Evolutionary conservation across 2,329 filamentous ascomycete genomes (phyloP).

Genomic region (Pseudopithomyces chartarum): DNA sequence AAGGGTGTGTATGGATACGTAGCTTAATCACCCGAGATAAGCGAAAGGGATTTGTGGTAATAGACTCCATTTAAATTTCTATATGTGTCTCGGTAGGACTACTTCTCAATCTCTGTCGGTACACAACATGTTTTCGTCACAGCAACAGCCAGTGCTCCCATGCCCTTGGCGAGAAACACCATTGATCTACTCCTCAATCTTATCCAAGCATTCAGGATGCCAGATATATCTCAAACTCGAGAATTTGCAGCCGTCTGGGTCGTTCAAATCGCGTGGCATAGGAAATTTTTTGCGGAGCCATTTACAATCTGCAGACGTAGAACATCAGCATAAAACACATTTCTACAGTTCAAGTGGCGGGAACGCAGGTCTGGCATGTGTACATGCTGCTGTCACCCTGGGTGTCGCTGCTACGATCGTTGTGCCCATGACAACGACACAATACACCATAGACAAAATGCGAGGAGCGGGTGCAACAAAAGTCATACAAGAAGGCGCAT

Average conservation of each 20-base stretch:
- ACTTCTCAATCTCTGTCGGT: background rate
- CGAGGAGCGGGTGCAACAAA: conserved; percentile 65
- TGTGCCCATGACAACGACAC: conserved; percentile 66
- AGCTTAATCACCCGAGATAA: background rate
- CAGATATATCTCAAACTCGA: conserved; percentile 82
- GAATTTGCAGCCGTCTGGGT: conserved; percentile 78
- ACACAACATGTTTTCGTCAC: background rate
- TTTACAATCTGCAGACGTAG: conserved; percentile 34
- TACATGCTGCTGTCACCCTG: conserved; percentile 68
- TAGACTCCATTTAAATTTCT: background rate
- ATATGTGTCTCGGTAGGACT: background rate
- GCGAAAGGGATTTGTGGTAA: background rate
- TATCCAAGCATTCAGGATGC: conserved; percentile 72
- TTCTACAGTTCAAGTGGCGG: conserved; percentile 81
- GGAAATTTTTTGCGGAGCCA: conserved; percentile 67
- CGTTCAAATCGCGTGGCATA: conserved; percentile 78
- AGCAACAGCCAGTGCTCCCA: background rate
- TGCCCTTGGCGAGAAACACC: conserved; percentile 72
- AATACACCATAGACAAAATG: conserved; percentile 72
- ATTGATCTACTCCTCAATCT: conserved; percentile 64
- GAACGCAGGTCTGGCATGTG: conserved; percentile 81
- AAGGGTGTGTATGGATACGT: background rate
- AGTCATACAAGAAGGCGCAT: conserved; percentile 68
- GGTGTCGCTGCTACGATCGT: conserved; percentile 71
- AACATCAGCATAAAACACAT: conserved; percentile 50